A percentile compares a stretch with the other conserved stretches of the same genome.
phyloP scores from a whole-genome alignment of 108 stramenopile species.

The Fistulifera solaris region DNA sequence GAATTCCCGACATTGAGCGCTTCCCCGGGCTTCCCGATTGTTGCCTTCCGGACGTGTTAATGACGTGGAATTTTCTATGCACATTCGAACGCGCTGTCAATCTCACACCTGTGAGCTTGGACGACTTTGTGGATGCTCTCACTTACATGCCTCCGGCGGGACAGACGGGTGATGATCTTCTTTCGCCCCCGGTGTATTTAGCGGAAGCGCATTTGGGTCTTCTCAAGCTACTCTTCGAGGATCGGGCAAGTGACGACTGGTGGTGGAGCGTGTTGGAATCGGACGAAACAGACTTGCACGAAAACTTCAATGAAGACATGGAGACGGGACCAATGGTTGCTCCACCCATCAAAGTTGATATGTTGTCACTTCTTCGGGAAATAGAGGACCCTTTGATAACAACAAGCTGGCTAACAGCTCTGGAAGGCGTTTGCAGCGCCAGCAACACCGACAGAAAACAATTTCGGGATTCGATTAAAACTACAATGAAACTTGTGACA shows the following conservation, averaged over 20 bases:
- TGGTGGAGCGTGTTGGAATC: slow-evolving; percentile 86
- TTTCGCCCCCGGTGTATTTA: slow-evolving; percentile 59
- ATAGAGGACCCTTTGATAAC: slow-evolving; percentile 73
- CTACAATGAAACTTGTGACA: slow-evolving; percentile 41
- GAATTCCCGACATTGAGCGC: slow-evolving; percentile 47
- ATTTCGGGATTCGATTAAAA: slow-evolving; percentile 45
- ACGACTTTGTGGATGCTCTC: slow-evolving; percentile 72
- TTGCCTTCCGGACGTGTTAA: slow-evolving; percentile 71
- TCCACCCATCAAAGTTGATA: slow-evolving; percentile 70
- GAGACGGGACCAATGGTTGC: slow-evolving; percentile 41
- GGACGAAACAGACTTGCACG: slow-evolving; percentile 43
- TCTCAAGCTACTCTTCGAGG: slow-evolving; percentile 55
- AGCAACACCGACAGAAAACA: background rate
- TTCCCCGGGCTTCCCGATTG: slow-evolving; percentile 62
- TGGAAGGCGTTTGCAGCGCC: slow-evolving; percentile 38
- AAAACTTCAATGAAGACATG: slow-evolving; percentile 7
- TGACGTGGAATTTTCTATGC: slow-evolving; percentile 84
- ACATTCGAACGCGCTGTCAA: slow-evolving; percentile 63
- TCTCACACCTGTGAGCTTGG: slow-evolving; percentile 58
- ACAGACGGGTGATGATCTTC: slow-evolving; percentile 14
- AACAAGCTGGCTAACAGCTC: slow-evolving; percentile 56
- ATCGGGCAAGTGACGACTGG: slow-evolving; percentile 73
- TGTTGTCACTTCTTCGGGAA: slow-evolving; percentile 61
- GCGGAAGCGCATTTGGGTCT: slow-evolving; percentile 75
- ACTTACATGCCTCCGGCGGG: slow-evolving; percentile 39